These are phyloP conservation scores for Phytophthora sp. DNA, from an alignment of 352 stramenopile genomes.

Conservation along the genomic window DNA sequence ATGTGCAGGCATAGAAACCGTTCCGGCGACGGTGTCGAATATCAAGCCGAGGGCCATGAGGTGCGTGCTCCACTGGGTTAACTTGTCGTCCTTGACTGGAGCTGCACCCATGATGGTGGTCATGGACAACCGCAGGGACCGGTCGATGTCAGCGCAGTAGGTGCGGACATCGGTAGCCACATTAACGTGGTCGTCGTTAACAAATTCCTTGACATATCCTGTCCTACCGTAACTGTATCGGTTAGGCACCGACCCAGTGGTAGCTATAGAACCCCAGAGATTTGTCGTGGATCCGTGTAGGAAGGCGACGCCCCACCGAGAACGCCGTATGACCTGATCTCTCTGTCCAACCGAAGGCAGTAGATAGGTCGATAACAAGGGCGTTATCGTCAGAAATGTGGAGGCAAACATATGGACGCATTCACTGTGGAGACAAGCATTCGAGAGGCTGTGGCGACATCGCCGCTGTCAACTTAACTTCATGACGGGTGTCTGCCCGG, in stretches of 20 bases:
- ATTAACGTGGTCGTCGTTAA: constrained; percentile 7
- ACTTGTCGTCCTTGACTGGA: constrained; percentile 31
- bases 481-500: not conserved
- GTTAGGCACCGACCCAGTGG: constrained; percentile 13
- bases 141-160: not conserved
- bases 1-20: not conserved
- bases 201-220: no score
- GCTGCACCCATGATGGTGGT: not conserved
- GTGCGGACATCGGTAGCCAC: not conserved
- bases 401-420: constrained; percentile 6
- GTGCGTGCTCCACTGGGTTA: constrained; percentile 7
- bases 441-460: constrained; percentile 20
- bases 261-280: constrained; percentile 27
- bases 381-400: constrained; percentile 3
- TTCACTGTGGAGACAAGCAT: constrained; percentile 11
- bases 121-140: constrained; percentile 3
- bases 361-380: constrained; percentile 20
- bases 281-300: constrained; percentile 7
- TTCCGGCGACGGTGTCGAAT: constrained; percentile 12
- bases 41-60: constrained; percentile 11
- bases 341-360: constrained; percentile 22
- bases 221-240: no score
- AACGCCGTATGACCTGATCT: constrained; percentile 9
- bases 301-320: constrained; percentile 21
- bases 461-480: constrained; percentile 13